A percentile compares a stretch with the other conserved stretches of the same genome.
Evolutionary conservation across 768 basidiomycete genomes (phyloP).

Genomic region (Boletus reticulatus): DNA sequence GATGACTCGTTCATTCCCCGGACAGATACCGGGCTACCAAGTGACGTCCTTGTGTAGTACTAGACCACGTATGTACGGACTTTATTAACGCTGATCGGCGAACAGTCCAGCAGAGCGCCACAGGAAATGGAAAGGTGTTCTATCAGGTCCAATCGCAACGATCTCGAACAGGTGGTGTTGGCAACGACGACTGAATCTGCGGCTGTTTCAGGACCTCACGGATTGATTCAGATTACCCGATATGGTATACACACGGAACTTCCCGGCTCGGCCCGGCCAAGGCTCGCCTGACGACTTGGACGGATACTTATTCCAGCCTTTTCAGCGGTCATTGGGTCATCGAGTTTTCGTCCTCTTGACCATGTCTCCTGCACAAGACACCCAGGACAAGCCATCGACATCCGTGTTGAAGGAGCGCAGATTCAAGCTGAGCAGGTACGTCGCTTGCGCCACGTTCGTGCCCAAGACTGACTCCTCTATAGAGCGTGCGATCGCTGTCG

Average conservation of each 20-base stretch:
- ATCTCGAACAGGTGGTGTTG: slow-evolving; percentile 14
- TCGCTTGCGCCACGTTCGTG: background rate
- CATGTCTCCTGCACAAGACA: slow-evolving; percentile 33
- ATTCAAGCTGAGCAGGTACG: slow-evolving; percentile 85
- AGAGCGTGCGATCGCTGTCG: slow-evolving; percentile 91
- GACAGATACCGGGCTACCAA: slow-evolving; percentile 12
- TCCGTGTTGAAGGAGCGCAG: slow-evolving; percentile 73
- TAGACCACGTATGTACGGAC: slow-evolving; percentile 1
- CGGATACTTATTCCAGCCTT: slow-evolving; percentile 28
- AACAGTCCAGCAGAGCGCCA: slow-evolving; percentile 10
- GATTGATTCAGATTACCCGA: slow-evolving; percentile 23
- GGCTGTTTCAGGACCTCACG: slow-evolving; percentile 27
- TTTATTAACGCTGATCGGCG: slow-evolving; percentile 20
- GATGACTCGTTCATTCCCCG: background rate
- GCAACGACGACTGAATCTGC: background rate
- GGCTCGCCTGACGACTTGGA: slow-evolving; percentile 10
- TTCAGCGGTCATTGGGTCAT: background rate
- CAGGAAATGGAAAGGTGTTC: slow-evolving; percentile 14
- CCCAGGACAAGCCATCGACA: slow-evolving; percentile 44
- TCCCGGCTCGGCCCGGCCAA: slow-evolving; percentile 30
- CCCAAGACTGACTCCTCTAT: background rate
- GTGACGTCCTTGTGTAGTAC: background rate
- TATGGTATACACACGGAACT: slow-evolving; percentile 22
- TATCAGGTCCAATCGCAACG: slow-evolving; percentile 24
- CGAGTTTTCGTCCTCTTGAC: slow-evolving; percentile 10